Base-by-base conservation (phyloP, 352 stramenopile species). In the Aphanomyces astaci region DNA sequence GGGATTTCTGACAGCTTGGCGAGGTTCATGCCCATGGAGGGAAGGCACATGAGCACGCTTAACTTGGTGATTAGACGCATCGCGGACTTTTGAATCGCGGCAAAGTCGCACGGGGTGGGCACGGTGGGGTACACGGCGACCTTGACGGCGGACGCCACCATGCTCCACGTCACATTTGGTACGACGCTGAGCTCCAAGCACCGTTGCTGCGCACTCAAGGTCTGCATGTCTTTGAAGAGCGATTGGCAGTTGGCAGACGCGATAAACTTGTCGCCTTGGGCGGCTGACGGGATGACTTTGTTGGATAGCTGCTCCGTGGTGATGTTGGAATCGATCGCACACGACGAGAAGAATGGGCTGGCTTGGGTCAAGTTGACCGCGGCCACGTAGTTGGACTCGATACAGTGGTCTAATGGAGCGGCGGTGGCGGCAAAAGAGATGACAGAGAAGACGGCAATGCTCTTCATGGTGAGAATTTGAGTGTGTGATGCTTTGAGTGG, bases 111-210 rank as follows among this genome's bases (percentile, higher is more conserved):
- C 10, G 11, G 32, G 24, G 25, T 28, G 22, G n/a, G 32, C 17
- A 56, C 60, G 13, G 54, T 59, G 43, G 60, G 60, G 22, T 39
- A 32, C 24, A 27, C 11, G 0, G 11, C 43, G 22, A 66, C 30
- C 27, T 66, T 31, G 5, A 66, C 9, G 17, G 56, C 27, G 11
- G 60, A 24, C 30, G 60, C 28, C n/a, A 46, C 60, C 60, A 66
- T 66, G 11, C 17, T 10, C 60, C 60, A 66, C 5, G 60, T 59
- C 3, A 66, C 33, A 15, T 66, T 45, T 24, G 15, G 22, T 2
- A 25, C 24, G 27, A 31, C 51, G 28, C 32, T 5, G 28, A 66
- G 28, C 48, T 66, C 60, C n/a, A 66, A 24, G 60, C 60, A 66
- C 15, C 30, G 39, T 15, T 66, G n/a, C 15, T 15, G 2, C 5